Evolutionary conservation across 179 eudicot genomes (phyloP).

Genomic region (Camellia oleifera): DNA sequence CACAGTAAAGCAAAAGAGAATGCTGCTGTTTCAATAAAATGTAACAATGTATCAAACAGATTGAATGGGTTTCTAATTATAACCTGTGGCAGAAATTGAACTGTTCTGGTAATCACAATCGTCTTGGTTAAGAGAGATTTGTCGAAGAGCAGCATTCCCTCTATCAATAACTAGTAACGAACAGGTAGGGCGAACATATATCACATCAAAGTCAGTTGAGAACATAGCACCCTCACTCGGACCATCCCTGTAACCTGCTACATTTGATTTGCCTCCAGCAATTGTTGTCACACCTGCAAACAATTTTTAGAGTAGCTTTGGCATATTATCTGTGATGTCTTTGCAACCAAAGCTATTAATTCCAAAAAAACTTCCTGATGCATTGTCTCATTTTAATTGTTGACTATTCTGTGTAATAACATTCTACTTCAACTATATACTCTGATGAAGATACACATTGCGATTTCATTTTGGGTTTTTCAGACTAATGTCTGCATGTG

Average conservation of each 20-base stretch:
- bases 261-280: constrained; percentile 97
- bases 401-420: neutral
- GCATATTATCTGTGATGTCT: too few species aligned
- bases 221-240: constrained; percentile 95
- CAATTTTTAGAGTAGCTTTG: neutral
- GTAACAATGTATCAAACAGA: neutral
- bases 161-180: constrained; percentile 89
- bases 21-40: constrained; percentile 1
- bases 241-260: constrained; percentile 95
- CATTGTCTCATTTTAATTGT: neutral
- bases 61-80: neutral
- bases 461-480: constrained; percentile 5
- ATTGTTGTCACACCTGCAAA: constrained; percentile 91
- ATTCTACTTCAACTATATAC: neutral
- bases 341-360: neutral
- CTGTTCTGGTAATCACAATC: constrained; percentile 72
- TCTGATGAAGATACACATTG: neutral
- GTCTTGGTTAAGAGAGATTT: constrained; percentile 81
- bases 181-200: constrained; percentile 83
- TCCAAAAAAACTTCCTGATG: neutral
- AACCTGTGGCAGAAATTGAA: constrained; percentile 71
- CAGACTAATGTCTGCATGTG: neutral
- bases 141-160: constrained; percentile 97
- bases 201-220: constrained; percentile 84
- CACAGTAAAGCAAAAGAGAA: neutral